Evolutionary conservation across 257 asterid species (phyloP), one percentile per base, ranked within the genome.

Genomic region (Nicotiana otophora): DNA sequence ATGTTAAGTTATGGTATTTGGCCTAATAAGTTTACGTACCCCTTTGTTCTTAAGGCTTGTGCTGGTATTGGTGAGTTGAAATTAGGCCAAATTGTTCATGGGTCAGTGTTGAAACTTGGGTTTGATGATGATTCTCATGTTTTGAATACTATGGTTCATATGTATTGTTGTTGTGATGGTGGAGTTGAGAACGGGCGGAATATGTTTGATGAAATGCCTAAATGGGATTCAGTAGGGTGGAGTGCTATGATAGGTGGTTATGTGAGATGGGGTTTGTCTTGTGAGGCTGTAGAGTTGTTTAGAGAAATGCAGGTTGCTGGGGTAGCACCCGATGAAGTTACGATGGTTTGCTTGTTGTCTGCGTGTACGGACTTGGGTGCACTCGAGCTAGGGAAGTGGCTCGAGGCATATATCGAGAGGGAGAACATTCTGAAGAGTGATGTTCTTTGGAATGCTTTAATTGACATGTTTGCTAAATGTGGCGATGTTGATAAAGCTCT

Each of bases 401-500:
- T 91, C 48, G 93, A 92, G 46, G 87, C 90, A 3, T 94, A 85
- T 84, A 78, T 93, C 7, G 77, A 87, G 83, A 89, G 82, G 85
- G 94, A 90, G 89, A 88, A 86, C 61, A 34, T 93, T 48, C 88
- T 78, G 80, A 89, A 87, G 87, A 84, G 90, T 17, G 20, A 66
- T 17, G 91, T 91, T 89, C 87, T 93, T 2, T 86, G 88, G 81
- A 94, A 94, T 64, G 93, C 96, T 17, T 84, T 94, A 2, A 90
- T 94, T 57, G 93, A 93, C 86, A 92, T 94, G 98, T 92, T 86
- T 89, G 91, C 95, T 1, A 94, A 93, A 84, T 93, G 98, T 79
- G 98, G 97, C 5, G 97, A 94, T 69, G 90, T 94, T 54, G 97
- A 93, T 12, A 86, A 67, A 74, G 93, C 98, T 6, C 39, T 90